Evolutionary conservation across 495 filamentous ascomycete genomes (phyloP).

Genomic region (Chlorociboria aeruginascens): DNA sequence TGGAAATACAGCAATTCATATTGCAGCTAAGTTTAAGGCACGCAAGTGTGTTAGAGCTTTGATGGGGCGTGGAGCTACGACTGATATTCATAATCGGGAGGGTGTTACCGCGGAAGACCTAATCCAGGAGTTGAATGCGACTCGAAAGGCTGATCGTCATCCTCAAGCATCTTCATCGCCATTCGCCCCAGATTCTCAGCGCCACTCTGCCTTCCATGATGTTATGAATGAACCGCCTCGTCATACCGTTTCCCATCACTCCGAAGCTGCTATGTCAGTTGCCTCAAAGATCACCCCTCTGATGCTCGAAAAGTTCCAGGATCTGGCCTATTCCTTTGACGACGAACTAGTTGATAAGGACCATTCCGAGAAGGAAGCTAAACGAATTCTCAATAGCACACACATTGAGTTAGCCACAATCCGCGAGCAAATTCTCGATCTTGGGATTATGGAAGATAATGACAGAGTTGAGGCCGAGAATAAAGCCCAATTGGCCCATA

Average conservation of each 20-base stretch:
- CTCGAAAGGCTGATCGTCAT: slow-evolving; percentile 22
- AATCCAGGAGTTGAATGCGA: slow-evolving; percentile 46
- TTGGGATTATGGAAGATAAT: slow-evolving; percentile 22
- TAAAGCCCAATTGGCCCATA: slow-evolving; percentile 1
- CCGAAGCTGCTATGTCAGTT: slow-evolving; percentile 48
- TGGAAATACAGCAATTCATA: slow-evolving; percentile 80
- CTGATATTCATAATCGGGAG: slow-evolving; percentile 67
- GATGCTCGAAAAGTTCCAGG: slow-evolving; percentile 43
- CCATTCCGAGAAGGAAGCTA: slow-evolving; percentile 42
- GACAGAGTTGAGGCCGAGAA: background rate
- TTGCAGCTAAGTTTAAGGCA: slow-evolving; percentile 69
- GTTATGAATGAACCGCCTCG: slow-evolving; percentile 23
- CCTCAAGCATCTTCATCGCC: slow-evolving; percentile 49
- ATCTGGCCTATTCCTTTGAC: slow-evolving; percentile 46
- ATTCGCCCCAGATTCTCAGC: slow-evolving; percentile 33
- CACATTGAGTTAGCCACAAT: slow-evolving; percentile 41
- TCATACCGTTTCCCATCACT: slow-evolving; percentile 31
- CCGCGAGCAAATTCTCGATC: slow-evolving; percentile 34
- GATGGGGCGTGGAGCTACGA: slow-evolving; percentile 56
- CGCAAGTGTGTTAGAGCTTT: slow-evolving; percentile 62
- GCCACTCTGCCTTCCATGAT: slow-evolving; percentile 14
- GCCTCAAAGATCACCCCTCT: slow-evolving; percentile 42
- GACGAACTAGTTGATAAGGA: slow-evolving; percentile 48
- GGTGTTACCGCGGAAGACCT: slow-evolving; percentile 70
- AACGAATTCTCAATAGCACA: slow-evolving; percentile 39